These are phyloP conservation scores for Aspergillus nidulans DNA, from an alignment of 495 filamentous ascomycete genomes.

Conservation along the genomic window DNA sequence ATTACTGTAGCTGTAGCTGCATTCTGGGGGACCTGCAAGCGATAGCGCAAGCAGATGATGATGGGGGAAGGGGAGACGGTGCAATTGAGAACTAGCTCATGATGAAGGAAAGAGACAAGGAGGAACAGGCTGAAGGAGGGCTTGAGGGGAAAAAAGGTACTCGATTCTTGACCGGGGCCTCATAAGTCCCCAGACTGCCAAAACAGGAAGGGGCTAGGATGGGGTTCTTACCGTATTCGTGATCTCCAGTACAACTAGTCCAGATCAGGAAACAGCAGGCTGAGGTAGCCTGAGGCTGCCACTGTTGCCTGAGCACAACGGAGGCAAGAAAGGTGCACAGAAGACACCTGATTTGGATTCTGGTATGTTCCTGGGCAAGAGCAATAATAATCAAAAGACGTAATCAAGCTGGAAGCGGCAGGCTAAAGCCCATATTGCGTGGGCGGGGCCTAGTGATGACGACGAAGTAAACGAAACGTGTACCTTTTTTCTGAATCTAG, in stretches of 20 bases:
- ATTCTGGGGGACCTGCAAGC: slow-evolving; percentile 2
- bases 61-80: slow-evolving; percentile 5
- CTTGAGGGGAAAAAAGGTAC: slow-evolving; percentile 1
- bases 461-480: slow-evolving; percentile 8
- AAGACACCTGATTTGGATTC: background rate
- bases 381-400: background rate
- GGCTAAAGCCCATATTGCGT: slow-evolving; percentile 16
- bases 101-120: background rate
- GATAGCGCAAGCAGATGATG: slow-evolving; percentile 10
- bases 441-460: slow-evolving; percentile 13
- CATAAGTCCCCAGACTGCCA: slow-evolving; percentile 15
- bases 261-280: slow-evolving; percentile 12
- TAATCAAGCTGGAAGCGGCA: background rate
- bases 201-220: slow-evolving; percentile 22
- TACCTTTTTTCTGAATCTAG: background rate
- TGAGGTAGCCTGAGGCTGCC: slow-evolving; percentile 15
- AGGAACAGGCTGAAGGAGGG: background rate
- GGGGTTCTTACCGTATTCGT: slow-evolving; percentile 12
- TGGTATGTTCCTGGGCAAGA: background rate
- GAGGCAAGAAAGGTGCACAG: background rate
- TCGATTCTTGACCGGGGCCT: background rate
- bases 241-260: slow-evolving; percentile 10
- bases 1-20: slow-evolving; percentile 9
- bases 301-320: slow-evolving; percentile 5
- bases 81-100: background rate